Base-by-base conservation (phyloP, 495 filamentous ascomycete species). In the Penicillium atrosanguineum region DNA sequence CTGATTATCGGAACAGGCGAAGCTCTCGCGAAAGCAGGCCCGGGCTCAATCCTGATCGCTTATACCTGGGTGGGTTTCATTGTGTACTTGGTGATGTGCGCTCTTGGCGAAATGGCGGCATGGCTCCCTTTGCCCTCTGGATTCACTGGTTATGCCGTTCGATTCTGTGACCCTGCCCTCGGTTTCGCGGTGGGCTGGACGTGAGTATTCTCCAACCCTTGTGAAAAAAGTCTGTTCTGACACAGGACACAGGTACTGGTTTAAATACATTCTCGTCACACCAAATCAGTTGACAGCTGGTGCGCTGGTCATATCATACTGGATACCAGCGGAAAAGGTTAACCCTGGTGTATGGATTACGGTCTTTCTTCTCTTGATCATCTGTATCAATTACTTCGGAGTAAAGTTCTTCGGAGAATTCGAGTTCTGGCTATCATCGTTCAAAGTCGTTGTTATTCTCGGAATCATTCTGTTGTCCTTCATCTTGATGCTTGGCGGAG, bases 241-340 rank as follows among this genome's bases (percentile, higher is more conserved):
- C 40, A 16, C 3, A n/a, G 5, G 20, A 3, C 18, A 20, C 42
- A 75, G 72, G 14, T 85, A 79, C 56, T 86, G 83, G 78, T 79
- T 80, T 56, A 79, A 80, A 66, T 83, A 78, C 60, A 86, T 90
- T 55, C 93, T 96, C 54, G 73, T 87, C 43, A 84, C 89, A 6
- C 88, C 91, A 4, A 90, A 90, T 64, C 89, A 96, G 62, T 69
- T 94, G 34, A 91, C 88, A 2, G 91, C 91, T 12, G 85, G 86
- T 29, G 84, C 87, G 9, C 64, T 95, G 18, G 83, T 95, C 21
- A 83, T 96, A 38, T 80, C 86, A 49, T 89, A 84, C 51, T 96
- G 91, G 91, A 43, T 71, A 19, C 58, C 66, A 7, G 46, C 61
- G 40, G 67, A 70, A 19, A 65, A 60, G 28, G 69, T 79, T 42